Conservation (phyloP, 192 early-diverging fungal species). For the Coemansia sp. region DNA sequence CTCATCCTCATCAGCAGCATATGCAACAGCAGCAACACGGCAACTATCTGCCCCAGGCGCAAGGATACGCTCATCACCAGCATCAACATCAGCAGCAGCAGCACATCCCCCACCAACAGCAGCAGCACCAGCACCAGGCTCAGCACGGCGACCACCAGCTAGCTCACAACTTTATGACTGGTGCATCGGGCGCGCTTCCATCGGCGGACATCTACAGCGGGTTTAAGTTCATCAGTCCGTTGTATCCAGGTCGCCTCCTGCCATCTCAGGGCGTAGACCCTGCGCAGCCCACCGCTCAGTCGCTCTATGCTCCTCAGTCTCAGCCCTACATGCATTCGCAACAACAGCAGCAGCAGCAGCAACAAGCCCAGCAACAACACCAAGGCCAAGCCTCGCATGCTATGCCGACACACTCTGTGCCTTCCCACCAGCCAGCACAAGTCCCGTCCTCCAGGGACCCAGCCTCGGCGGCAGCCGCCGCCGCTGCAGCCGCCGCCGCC, state of each 20-base stretch:
- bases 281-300: conserved; percentile 4
- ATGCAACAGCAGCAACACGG: conserved; percentile 19
- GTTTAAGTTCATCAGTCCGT: conserved; percentile 55
- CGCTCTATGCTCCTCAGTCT: conserved; percentile 19
- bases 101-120: neutral
- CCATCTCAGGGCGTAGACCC: conserved; percentile 23
- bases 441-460: conserved; percentile 7
- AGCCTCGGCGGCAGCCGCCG: conserved; percentile 14
- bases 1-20: conserved; percentile 18
- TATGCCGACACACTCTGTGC: conserved; percentile 24
- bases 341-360: conserved; percentile 35
- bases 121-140: conserved; percentile 16
- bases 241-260: conserved; percentile 42
- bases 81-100: conserved; percentile 21
- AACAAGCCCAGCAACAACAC: conserved; percentile 8
- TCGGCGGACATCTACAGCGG: conserved; percentile 37
- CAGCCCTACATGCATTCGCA: conserved; percentile 18
- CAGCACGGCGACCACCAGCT: conserved; percentile 25
- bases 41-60: conserved; percentile 12
- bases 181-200: conserved; percentile 24
- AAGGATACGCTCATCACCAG: conserved; percentile 7
- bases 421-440: conserved; percentile 32
- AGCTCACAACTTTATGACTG: conserved; percentile 31
- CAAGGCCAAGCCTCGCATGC: conserved; percentile 6
- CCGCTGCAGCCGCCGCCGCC: conserved; percentile 29